A percentile compares a stretch with the other conserved stretches of the same genome.
Evolutionary conservation across 1,139 yeast genomes (phyloP).

Genomic region (Keqinozyma sinolaborantium): DNA sequence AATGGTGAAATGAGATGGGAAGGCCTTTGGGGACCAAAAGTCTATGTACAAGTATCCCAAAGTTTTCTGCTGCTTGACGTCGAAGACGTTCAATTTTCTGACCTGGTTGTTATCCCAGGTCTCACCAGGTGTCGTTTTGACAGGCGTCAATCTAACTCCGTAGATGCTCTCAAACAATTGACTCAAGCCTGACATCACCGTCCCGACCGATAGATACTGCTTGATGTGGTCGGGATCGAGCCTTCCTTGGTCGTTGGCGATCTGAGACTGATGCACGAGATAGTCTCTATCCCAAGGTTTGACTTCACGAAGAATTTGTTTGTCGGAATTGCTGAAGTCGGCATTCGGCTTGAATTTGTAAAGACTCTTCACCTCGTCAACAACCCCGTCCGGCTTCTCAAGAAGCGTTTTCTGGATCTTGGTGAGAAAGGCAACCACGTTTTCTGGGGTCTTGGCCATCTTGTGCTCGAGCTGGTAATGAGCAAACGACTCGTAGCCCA

Average conservation of each 20-base stretch:
- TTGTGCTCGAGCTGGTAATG: constrained; percentile 84
- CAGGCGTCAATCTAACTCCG: constrained; percentile 73
- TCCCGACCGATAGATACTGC: constrained; percentile 78
- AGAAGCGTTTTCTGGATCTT: constrained; percentile 45
- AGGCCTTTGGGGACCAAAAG: constrained; percentile 44
- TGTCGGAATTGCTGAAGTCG: constrained; percentile 18
- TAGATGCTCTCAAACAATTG: constrained; percentile 66
- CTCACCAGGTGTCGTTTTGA: constrained; percentile 64
- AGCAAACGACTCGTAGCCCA: constrained; percentile 71
- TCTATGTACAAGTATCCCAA: constrained; percentile 43
- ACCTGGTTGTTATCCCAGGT: constrained; percentile 86
- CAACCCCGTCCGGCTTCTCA: constrained; percentile 47
- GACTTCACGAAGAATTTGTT: constrained; percentile 43
- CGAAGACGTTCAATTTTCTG: constrained; percentile 67
- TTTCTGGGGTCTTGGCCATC: constrained; percentile 81
- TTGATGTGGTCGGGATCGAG: constrained; percentile 26
- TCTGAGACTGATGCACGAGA: constrained; percentile 25
- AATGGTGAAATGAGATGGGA: constrained; percentile 95
- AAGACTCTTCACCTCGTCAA: constrained; percentile 51
- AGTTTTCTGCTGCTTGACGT: constrained; percentile 19
- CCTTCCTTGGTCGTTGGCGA: constrained; percentile 5
- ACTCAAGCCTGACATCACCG: constrained; percentile 81
- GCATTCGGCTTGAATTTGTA: constrained; percentile 31
- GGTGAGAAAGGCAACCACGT: constrained; percentile 66
- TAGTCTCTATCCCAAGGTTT: constrained; percentile 95